Conservation (phyloP, 2,329 filamentous ascomycete genomes). For the Microascus cirrosus region DNA sequence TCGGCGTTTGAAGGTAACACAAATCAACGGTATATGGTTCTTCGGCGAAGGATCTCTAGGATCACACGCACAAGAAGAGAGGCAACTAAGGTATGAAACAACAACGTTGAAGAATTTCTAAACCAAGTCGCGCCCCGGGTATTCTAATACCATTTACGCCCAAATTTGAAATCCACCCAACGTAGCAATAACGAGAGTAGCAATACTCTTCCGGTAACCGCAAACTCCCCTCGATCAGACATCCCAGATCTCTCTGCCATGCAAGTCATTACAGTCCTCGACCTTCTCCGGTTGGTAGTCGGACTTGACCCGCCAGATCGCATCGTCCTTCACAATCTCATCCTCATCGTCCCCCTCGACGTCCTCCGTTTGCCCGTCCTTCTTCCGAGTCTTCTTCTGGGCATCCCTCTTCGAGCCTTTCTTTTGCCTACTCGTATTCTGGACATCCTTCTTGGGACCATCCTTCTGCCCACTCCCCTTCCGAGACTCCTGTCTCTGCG, state of each 20-base stretch:
- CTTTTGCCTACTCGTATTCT: too few species aligned
- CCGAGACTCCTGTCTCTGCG: background rate
- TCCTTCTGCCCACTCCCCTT: background rate
- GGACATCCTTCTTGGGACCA: too few species aligned
- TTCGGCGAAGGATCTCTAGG: background rate
- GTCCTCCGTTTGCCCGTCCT: background rate
- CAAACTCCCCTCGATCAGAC: background rate
- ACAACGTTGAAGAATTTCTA: background rate
- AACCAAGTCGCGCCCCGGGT: background rate
- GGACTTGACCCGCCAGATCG: too few species aligned
- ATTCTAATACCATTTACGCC: too few species aligned
- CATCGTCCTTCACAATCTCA: background rate
- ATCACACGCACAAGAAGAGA: background rate
- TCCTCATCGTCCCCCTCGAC: background rate
- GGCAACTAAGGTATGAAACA: background rate
- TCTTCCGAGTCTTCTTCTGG: too few species aligned
- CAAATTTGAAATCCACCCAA: too few species aligned
- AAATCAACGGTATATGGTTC: background rate
- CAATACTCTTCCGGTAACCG: too few species aligned
- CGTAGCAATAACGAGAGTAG: too few species aligned
- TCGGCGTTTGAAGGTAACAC: background rate
- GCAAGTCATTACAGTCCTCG: background rate
- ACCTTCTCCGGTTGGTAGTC: background rate
- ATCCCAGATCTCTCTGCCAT: background rate
- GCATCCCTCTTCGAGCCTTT: too few species aligned